Base-by-base conservation (phyloP, 2,329 filamentous ascomycete genomes). In the Cordyceps militaris region DNA sequence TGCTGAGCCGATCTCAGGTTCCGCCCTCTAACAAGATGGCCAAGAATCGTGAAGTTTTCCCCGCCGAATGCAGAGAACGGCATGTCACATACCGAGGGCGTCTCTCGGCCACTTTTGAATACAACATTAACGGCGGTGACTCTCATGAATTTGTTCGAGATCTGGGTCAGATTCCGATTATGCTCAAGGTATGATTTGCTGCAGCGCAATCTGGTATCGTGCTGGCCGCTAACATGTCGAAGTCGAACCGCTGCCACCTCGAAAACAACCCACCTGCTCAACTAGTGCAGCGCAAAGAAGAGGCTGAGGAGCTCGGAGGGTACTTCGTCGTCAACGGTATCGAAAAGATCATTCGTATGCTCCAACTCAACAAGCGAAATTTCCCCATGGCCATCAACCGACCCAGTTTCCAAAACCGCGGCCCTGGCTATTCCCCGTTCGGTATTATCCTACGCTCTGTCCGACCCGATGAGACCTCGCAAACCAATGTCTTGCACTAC, bases 301-400 rank as follows among this genome's bases (percentile, higher is more conserved):
- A 99, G 73, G 89, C 92, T 0, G 94, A 99, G 73, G 94, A 99
- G 73, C 75, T 97, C 32, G 94, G 94, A 38, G 94, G 94, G 46
- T 99, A 97, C 72, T 99, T 97, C 69, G 85, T 99, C 66, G 89
- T 99, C 67, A 99, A 99, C 71, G 94, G 94, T 63, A 96, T 92
- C 67, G 94, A 99, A 73, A 97, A 97, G 76, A 84, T 97, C 59
- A 91, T 97, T 66, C 90, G 94, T 69, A 85, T 97, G 77, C 80
- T 99, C 61, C 86, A 96, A 62, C 83, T 97, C 61, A 91, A 91
- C 69, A 85, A 90, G 72, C 83, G 94, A 67, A 99, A 99, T 72
- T 97, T 91, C 68, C 93, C 94, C 52, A 89, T 97, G 83, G 93
- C 93, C 48, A 97, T 97, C 71, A 83, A 90, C 65, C 89, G 94